These are phyloP conservation scores for Penicillium psychrosexuale DNA, from an alignment of 2,329 filamentous ascomycete genomes.

Conservation along the genomic window DNA sequence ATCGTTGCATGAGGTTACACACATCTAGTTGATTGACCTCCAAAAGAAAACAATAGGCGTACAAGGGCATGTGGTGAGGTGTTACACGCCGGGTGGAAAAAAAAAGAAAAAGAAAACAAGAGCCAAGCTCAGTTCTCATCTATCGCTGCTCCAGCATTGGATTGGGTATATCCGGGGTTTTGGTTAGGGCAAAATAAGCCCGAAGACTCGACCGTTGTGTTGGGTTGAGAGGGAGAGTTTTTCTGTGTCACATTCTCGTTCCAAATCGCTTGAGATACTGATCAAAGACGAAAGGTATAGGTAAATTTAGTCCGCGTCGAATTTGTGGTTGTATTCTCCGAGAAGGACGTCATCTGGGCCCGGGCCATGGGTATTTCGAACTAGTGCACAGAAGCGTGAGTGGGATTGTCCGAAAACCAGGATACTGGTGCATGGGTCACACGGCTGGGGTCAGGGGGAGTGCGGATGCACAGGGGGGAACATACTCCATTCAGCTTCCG, in stretches of 20 bases:
- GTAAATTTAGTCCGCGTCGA: constrained; percentile 55
- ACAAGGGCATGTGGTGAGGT: background rate
- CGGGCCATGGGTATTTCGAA: constrained; percentile 54
- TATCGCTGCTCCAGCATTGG: constrained; percentile 5
- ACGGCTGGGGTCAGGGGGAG: background rate
- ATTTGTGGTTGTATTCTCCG: constrained; percentile 66
- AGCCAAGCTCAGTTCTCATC: background rate
- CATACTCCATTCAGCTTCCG: constrained; percentile 88
- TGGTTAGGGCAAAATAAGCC: background rate
- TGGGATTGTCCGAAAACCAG: background rate
- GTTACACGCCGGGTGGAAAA: background rate
- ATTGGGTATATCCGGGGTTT: background rate
- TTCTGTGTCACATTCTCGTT: constrained; percentile 23
- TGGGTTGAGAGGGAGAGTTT: constrained; percentile 2
- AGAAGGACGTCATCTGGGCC: constrained; percentile 69
- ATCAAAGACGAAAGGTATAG: constrained; percentile 8
- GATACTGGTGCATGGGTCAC: background rate
- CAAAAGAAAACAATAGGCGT: constrained; percentile 6
- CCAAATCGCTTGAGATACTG: constrained; percentile 5
- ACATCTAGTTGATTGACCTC: background rate
- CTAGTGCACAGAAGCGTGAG: constrained; percentile 33
- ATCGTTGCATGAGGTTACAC: background rate
- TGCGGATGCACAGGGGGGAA: constrained; percentile 12
- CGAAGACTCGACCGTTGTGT: background rate
- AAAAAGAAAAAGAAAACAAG: background rate